Conservation (phyloP, 257 asterid genomes). For the Ajuga chamaepitys region DNA sequence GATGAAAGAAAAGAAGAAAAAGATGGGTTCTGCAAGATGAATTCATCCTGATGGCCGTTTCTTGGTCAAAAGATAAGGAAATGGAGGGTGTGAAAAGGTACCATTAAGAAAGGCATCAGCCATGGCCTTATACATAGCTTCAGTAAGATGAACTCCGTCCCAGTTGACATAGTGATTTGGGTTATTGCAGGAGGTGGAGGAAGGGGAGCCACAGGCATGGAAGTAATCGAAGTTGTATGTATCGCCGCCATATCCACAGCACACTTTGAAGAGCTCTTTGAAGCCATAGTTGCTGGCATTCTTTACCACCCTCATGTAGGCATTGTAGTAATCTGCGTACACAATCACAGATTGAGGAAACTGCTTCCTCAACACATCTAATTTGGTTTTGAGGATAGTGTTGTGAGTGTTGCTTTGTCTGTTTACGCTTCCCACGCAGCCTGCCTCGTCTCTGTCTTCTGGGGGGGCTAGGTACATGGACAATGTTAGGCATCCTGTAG, state of each 20-base stretch:
- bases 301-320: conserved; percentile 36
- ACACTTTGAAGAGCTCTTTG: conserved; percentile 46
- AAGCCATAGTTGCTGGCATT: conserved; percentile 39
- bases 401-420: conserved; percentile 48
- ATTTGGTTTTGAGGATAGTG: conserved; percentile 35
- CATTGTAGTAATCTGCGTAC: conserved; percentile 60
- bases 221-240: conserved; percentile 46
- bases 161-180: conserved; percentile 69
- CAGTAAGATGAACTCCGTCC: conserved; percentile 95
- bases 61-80: conserved; percentile 33
- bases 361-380: conserved; percentile 27
- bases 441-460: conserved; percentile 45
- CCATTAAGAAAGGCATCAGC: conserved; percentile 45
- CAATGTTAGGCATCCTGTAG: conserved; percentile 81
- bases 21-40: too few species aligned
- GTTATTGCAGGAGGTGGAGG: conserved; percentile 36
- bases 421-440: conserved; percentile 49
- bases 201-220: conserved; percentile 56
- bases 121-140: conserved; percentile 65
- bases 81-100: conserved; percentile 42
- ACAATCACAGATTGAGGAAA: conserved; percentile 46
- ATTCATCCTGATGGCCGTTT: conserved; percentile 13
- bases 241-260: conserved; percentile 65
- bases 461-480: conserved; percentile 44
- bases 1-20: too few species aligned